Evolutionary conservation across 371 early-diverging fungal species (phyloP).

Genomic region (Mortierella sp.): DNA sequence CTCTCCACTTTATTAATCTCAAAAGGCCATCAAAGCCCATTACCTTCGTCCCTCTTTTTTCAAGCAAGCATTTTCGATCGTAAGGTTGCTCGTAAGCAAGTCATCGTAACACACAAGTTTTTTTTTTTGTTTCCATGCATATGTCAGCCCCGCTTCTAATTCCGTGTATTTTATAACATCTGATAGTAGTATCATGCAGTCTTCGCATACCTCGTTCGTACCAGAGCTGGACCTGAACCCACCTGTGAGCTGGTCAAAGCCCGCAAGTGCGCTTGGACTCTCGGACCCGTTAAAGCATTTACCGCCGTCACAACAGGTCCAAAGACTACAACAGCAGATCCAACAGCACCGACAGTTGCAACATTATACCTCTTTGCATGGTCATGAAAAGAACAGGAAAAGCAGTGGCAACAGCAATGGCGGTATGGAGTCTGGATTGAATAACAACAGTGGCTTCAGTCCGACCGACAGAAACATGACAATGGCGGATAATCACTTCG

Average conservation of each 20-base stretch:
- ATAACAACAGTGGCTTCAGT: background rate
- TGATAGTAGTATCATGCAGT: slow-evolving; percentile 26
- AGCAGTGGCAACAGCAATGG: background rate
- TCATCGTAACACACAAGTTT: too few relatives aligned
- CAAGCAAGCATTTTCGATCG: too few relatives aligned
- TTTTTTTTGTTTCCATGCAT: background rate
- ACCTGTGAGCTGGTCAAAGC: slow-evolving; percentile 45
- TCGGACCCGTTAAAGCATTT: slow-evolving; percentile 34
- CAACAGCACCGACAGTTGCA: slow-evolving; percentile 44
- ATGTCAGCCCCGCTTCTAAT: background rate
- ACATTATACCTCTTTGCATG: slow-evolving; percentile 3
- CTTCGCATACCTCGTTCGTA: slow-evolving; percentile 22
- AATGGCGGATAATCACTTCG: background rate
- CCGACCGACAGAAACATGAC: background rate
- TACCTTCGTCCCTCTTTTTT: too few relatives aligned
- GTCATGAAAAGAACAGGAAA: background rate
- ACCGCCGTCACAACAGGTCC: slow-evolving; percentile 44
- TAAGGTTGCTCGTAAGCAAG: too few relatives aligned
- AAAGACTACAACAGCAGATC: slow-evolving; percentile 43
- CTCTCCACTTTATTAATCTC: too few relatives aligned
- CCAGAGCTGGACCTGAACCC: slow-evolving; percentile 47
- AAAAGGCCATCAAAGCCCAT: too few relatives aligned
- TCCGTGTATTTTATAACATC: too few relatives aligned
- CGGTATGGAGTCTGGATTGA: background rate
- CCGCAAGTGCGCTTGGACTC: slow-evolving; percentile 40